Conservation (phyloP, 2,329 filamentous ascomycete species). For the Parafenestella ontariensis region DNA sequence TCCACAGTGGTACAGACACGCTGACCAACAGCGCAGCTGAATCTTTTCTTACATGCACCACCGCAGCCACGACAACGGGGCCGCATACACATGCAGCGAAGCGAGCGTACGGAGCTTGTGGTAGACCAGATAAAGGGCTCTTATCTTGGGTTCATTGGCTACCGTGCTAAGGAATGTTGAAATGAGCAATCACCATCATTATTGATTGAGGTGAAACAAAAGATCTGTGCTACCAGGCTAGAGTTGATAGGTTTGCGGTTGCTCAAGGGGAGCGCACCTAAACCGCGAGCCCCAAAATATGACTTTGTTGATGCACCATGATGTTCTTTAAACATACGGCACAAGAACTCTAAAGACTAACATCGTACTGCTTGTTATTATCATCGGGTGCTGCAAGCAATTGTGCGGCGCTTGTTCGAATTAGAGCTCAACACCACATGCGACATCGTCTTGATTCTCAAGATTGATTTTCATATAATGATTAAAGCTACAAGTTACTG, state of each 20-base stretch:
- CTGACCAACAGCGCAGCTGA: conserved; percentile 12
- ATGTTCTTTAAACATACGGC: too few relatives aligned
- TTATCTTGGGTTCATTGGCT: conserved; percentile 10
- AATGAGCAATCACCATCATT: background rate
- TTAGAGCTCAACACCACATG: too few relatives aligned
- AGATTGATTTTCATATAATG: too few relatives aligned
- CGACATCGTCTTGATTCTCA: too few relatives aligned
- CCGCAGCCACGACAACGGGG: conserved; percentile 28
- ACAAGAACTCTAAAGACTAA: too few relatives aligned
- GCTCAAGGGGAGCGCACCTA: too few relatives aligned
- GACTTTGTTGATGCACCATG: too few relatives aligned
- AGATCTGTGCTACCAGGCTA: background rate
- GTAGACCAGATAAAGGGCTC: conserved; percentile 5
- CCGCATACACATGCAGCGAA: conserved; percentile 14
- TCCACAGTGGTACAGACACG: conserved; percentile 2
- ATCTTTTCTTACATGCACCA: conserved; percentile 22
- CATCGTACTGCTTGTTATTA: background rate
- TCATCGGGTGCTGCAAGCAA: too few relatives aligned
- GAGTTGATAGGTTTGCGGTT: too few relatives aligned
- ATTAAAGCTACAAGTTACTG: too few relatives aligned
- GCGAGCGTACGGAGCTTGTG: background rate
- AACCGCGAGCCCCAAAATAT: too few relatives aligned
- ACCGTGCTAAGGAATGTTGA: background rate
- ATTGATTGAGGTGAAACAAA: background rate
- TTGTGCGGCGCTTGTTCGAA: too few relatives aligned